These are phyloP conservation scores for Fusarium sp. DNA, from an alignment of 2,329 filamentous ascomycete genomes.

Conservation along the genomic window DNA sequence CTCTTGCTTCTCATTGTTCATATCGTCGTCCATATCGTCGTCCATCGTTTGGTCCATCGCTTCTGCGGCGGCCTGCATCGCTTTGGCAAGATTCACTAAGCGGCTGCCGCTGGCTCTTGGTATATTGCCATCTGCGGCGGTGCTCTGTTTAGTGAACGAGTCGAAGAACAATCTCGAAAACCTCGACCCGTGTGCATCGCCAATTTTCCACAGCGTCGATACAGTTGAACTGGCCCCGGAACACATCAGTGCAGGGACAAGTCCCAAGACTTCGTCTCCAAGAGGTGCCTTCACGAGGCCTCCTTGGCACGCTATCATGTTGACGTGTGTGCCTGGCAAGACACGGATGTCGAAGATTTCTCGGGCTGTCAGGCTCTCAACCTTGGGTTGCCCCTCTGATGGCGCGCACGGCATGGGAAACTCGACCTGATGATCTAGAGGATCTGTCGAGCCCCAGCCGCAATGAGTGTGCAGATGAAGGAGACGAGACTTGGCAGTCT, in stretches of 20 bases:
- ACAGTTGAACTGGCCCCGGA: neutral
- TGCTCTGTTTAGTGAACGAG: neutral
- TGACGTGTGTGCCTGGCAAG: neutral
- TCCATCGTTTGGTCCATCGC: neutral
- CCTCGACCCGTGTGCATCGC: rapidly evolving
- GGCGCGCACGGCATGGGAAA: neutral
- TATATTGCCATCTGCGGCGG: rapidly evolving
- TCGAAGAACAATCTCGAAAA: neutral
- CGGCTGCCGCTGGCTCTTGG: neutral
- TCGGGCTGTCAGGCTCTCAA: neutral
- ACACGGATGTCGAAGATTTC: neutral
- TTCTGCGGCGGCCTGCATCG: neutral
- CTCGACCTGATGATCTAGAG: neutral
- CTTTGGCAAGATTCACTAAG: neutral
- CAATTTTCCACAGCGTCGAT: neutral
- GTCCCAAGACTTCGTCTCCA: neutral
- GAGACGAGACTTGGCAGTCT: rapidly evolving
- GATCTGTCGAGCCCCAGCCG: neutral
- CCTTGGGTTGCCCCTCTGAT: too few relatives aligned
- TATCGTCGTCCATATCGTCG: neutral
- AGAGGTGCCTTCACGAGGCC: neutral
- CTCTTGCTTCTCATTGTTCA: neutral
- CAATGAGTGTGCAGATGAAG: neutral
- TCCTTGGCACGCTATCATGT: neutral
- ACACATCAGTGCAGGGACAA: neutral